Percentiles rank a stretch among this genome's conserved stretches.
Evolutionary conservation across 2,329 filamentous ascomycete genomes (phyloP).

Genomic region (Pseudomassariella vexata): DNA sequence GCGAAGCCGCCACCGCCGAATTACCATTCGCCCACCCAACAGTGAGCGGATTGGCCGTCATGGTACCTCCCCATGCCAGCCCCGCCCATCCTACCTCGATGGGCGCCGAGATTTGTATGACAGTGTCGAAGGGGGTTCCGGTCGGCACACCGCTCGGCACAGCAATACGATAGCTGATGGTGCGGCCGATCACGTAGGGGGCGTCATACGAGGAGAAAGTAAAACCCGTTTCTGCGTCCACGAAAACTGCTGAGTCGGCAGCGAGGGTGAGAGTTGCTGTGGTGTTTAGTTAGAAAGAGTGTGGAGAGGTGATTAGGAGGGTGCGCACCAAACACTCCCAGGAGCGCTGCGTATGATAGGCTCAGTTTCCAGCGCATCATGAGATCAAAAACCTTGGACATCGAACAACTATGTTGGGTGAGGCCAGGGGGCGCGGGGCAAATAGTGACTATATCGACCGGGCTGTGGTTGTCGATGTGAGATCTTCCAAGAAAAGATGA

Average conservation of each 20-base stretch:
- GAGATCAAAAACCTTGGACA: no score
- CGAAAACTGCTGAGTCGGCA: conserved; percentile 17
- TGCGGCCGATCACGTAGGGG: conserved; percentile 17
- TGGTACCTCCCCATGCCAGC: conserved; percentile 42
- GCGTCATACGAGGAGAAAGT: conserved; percentile 21
- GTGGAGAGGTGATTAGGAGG: no score
- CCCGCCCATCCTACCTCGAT: conserved; percentile 40
- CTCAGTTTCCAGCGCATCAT: no score
- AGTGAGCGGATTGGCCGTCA: conserved; percentile 41
- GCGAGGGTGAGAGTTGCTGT: no score
- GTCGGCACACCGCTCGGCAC: conserved; percentile 25
- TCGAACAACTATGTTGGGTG: no score
- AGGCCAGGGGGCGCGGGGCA: no score
- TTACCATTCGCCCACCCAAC: conserved; percentile 38
- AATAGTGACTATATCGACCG: no score
- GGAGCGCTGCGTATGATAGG: no score
- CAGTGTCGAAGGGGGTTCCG: conserved; percentile 29
- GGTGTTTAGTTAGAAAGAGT: no score
- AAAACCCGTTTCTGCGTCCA: conserved; percentile 23
- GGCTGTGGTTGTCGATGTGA: no score
- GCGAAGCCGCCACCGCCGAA: conserved; percentile 32
- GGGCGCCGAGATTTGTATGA: conserved; percentile 37
- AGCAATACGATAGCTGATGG: conserved; percentile 27
- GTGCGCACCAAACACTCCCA: no score
- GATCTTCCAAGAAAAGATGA: no score